phyloP scores from a whole-genome alignment of 306 rosid genomes.

The Comarum palustre region DNA sequence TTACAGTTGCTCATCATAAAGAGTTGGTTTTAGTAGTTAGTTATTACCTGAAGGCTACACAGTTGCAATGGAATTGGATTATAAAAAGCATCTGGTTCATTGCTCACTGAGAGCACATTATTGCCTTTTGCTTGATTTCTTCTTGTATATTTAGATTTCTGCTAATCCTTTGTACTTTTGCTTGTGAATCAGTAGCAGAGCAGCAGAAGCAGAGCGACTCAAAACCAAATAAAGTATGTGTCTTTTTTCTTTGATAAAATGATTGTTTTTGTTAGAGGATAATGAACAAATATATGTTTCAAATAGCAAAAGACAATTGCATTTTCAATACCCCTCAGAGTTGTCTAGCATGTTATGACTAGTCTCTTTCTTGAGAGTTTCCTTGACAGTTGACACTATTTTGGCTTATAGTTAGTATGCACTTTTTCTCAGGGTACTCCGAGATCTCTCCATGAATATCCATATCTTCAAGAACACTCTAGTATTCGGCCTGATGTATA shows the following conservation, averaged over 20 bases:
- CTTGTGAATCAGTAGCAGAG: constrained; percentile 56
- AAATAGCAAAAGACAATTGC: constrained; percentile 2
- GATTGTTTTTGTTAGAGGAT: constrained; percentile 7
- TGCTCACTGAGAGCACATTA: neutral
- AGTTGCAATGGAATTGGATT: neutral
- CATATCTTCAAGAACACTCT: constrained; percentile 65
- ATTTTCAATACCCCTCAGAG: neutral
- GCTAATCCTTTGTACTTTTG: constrained; percentile 28
- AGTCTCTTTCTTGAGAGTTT: neutral
- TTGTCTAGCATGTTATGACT: neutral
- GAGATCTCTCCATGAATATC: constrained; percentile 67
- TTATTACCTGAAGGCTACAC: neutral
- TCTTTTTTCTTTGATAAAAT: constrained; percentile 21
- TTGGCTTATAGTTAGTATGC: constrained; percentile 14
- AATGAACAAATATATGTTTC: constrained; percentile 1
- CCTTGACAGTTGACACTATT: neutral
- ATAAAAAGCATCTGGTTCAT: neutral
- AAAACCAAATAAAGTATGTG: constrained; percentile 71
- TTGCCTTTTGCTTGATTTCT: neutral
- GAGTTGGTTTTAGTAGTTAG: neutral
- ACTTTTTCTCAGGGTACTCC: constrained; percentile 57
- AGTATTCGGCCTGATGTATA: constrained; percentile 55
- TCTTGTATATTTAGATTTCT: constrained; percentile 20
- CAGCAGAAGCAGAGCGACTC: constrained; percentile 77
- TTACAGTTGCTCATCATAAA: neutral